Base-by-base conservation (phyloP, 106 monocot genomes). In the Acanthochlamys bracteata region DNA sequence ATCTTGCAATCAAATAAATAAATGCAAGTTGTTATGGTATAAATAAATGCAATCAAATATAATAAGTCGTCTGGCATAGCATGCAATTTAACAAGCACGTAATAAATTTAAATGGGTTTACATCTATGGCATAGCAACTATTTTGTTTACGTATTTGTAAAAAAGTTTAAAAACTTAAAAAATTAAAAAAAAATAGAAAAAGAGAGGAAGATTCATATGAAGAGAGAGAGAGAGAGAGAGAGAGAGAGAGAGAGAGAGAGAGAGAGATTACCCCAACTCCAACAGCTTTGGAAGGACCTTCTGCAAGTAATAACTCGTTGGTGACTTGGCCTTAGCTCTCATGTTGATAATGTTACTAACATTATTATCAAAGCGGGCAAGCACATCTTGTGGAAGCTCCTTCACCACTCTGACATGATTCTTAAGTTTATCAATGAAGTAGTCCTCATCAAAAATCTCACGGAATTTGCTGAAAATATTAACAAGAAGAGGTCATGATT, bases 401-500 rank as follows among this genome's bases (percentile, higher is more conserved):
- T 73, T 85, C 22, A 91, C 91, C 51, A 98, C 76, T 59, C 83
- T 77, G 60, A 98, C 74, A 70, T 88, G 83, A 76, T 73, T 68
- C 67, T 69, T 83, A 7, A 98, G 82, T 59, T 72, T 77, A 20
- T 79, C 78, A 43, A 78, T 91, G 72, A 98, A 98, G 74, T 91
- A 83, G 9, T 91, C 91, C 71, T 98, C 96, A 71, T 98, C 96
- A 81, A 98, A 98, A 54, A 98, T 98, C 19, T 98, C 96, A 2
- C 79, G 75, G 69, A 98, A 98, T 70, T 91, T 98, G 79, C 96
- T 98, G 80, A 77, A 84, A 77, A 57, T 20, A 70, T 41, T 14
- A 49, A 3, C 49, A 10, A 49, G 9, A 49, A 49, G 17, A 17
- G 33, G 33, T 33, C 33, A 33, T n/a, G n/a, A n/a, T n/a, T n/a